Percentiles rank a stretch among this genome's conserved stretches.
Evolutionary conservation across 2,329 filamentous ascomycete genomes (phyloP).

Genomic region (Herpotrichia juniperi): DNA sequence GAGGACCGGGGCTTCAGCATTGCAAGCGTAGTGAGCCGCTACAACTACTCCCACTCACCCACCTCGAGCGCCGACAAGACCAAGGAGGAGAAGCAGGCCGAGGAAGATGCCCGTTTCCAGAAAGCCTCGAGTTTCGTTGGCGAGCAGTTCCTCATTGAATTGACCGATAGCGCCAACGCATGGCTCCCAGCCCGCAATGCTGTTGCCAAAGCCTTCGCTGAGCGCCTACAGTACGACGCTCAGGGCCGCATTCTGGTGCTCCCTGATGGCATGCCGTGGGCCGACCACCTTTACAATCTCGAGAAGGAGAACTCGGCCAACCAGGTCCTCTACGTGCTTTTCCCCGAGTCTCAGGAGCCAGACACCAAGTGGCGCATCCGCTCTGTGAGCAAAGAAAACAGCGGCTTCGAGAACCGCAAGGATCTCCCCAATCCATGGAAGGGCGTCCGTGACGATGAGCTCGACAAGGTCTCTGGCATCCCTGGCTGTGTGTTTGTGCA

Average conservation of each 20-base stretch:
- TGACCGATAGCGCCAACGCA: slow-evolving; percentile 74
- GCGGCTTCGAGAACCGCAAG: slow-evolving; percentile 91
- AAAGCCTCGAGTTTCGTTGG: slow-evolving; percentile 83
- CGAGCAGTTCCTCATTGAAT: slow-evolving; percentile 81
- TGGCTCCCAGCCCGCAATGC: slow-evolving; percentile 89
- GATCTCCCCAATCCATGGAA: slow-evolving; percentile 90
- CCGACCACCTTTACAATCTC: slow-evolving; percentile 90
- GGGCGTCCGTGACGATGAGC: slow-evolving; percentile 83
- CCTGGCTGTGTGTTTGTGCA: slow-evolving; percentile 89
- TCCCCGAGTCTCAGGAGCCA: slow-evolving; percentile 78
- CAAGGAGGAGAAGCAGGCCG: slow-evolving; percentile 61
- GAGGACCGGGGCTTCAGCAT: slow-evolving; percentile 82
- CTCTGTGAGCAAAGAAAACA: slow-evolving; percentile 81
- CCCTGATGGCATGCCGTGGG: slow-evolving; percentile 83
- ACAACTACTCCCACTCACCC: slow-evolving; percentile 71
- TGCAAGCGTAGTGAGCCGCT: slow-evolving; percentile 84
- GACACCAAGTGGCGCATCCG: slow-evolving; percentile 92
- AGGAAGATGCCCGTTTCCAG: slow-evolving; percentile 82
- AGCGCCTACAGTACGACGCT: slow-evolving; percentile 70
- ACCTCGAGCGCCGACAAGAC: slow-evolving; percentile 33
- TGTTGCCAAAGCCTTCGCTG: slow-evolving; percentile 76
- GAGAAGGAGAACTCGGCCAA: slow-evolving; percentile 65
- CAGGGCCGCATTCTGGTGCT: slow-evolving; percentile 83
- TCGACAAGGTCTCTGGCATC: slow-evolving; percentile 74
- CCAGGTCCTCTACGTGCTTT: slow-evolving; percentile 84